Evolutionary conservation across 495 filamentous ascomycete species (phyloP), one percentile per base, ranked within the genome.

Genomic region (Neurospora sublineolata): DNA sequence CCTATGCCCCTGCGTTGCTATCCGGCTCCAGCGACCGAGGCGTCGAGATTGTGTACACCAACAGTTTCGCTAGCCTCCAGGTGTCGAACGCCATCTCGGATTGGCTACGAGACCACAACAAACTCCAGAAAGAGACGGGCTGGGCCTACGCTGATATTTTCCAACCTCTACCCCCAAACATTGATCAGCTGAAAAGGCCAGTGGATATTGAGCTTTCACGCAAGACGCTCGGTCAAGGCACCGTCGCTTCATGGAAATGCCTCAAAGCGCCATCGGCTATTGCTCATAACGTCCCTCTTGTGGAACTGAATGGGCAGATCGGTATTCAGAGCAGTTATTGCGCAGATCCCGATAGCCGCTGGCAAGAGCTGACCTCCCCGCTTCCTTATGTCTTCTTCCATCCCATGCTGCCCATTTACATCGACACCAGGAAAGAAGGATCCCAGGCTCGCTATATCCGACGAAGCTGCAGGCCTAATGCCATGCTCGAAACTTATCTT

Each of bases 371-470:
- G 37, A 87, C 87, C 39, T 91, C 93, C 77, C 94, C 95, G 6
- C 89, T 93, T 41, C 92, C 92, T 7, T 94, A 93, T 73, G 91
- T 97, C 38, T 90, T 94, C 76, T 94, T 95, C 80, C 92, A 93
- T 76, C 90, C 90, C 7, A 85, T 87, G 67, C 87, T 94, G 20
- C 92, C 94, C 0, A 86, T 99, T 16, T 97, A 93, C 82, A 94
- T 99, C 73, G 95, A 99, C 79, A 92, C 92, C 5, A 88, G 95
- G 37, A 86, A 85, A 72, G 92, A 94, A 82, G 95, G 94, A 16
- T 96, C 91, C 18, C 83, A 88, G 18, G 88, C 94, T 67, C 91
- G 95, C 37, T 97, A 93, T 77, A 87, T 93, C 23, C 87, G 95
- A 41, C 87, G 94, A 68, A 97, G 95, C 76, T 99, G 95, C 80